Conservation (phyloP, 2,329 filamentous ascomycete species). For the Keithomyces neogunnii region DNA sequence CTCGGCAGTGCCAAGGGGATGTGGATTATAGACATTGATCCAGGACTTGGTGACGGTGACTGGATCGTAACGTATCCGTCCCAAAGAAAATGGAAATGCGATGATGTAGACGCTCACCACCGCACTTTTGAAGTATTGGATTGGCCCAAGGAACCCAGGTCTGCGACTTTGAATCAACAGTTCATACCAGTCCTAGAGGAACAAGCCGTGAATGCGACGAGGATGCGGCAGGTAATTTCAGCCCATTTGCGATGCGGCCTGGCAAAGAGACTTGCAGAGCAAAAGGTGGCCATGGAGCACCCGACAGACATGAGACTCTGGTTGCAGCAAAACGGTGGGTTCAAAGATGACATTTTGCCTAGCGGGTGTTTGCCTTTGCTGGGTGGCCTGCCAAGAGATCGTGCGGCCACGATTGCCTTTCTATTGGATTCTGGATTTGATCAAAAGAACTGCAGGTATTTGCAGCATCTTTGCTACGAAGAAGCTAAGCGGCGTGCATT, state of each 20-base stretch:
- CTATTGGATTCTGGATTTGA: conserved; percentile 55
- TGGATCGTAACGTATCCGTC: conserved; percentile 62
- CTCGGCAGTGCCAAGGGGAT: conserved; percentile 69
- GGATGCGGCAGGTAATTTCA: conserved; percentile 40
- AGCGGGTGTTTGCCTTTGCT: conserved; percentile 26
- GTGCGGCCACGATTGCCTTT: conserved; percentile 43
- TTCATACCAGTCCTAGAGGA: conserved; percentile 61
- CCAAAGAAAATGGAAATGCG: conserved; percentile 59
- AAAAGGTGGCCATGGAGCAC: conserved; percentile 41
- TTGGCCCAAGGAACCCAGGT: conserved; percentile 19
- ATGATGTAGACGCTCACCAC: conserved; percentile 37
- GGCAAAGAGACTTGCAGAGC: conserved; percentile 39
- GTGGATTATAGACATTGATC: conserved; percentile 55
- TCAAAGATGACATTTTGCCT: conserved; percentile 22
- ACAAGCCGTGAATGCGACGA: conserved; percentile 35
- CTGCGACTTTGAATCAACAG: conserved; percentile 55
- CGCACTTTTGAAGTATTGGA: conserved; percentile 58
- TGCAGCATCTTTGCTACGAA: conserved; percentile 38
- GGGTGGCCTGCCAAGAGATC: conserved; percentile 40
- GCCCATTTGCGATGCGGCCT: conserved; percentile 42
- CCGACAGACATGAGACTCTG: conserved; percentile 45
- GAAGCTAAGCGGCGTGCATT: conserved; percentile 46
- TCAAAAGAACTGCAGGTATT: conserved; percentile 34
- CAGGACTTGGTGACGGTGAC: conserved; percentile 29
- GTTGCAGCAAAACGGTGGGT: conserved; percentile 33